A percentile compares a stretch with the other conserved stretches of the same genome.
phyloP scores from a whole-genome alignment of 75 land plant genomes.

The Cryptomeria japonica region DNA sequence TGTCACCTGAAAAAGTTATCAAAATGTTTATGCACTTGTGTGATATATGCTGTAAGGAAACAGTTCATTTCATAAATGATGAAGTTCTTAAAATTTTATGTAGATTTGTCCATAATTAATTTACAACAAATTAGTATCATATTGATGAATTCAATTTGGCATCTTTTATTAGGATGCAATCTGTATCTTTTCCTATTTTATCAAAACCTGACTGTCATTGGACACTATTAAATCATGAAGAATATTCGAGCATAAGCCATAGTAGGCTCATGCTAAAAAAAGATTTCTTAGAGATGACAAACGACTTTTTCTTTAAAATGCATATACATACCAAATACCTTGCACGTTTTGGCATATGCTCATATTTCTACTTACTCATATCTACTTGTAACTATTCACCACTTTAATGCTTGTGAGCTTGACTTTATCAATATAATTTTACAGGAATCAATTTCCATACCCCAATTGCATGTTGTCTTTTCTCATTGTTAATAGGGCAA shows the following conservation, averaged over 20 bases:
- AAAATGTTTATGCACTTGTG: not conserved
- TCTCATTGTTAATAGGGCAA: not conserved
- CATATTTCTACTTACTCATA: not conserved
- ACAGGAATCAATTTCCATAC: not conserved
- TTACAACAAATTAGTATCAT: not conserved
- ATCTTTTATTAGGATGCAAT: not conserved
- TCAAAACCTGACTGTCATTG: not conserved
- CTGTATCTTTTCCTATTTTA: not conserved
- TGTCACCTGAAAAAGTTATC: constrained; percentile 56
- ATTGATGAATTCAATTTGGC: not conserved
- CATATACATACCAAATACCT: not conserved
- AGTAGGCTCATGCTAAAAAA: not conserved
- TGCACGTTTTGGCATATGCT: not conserved
- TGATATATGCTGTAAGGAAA: not conserved
- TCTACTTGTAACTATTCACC: not conserved
- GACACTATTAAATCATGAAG: not conserved
- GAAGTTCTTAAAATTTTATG: not conserved
- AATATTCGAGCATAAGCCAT: not conserved
- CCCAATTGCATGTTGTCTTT: not conserved
- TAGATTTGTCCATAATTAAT: not conserved
- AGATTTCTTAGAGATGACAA: not conserved
- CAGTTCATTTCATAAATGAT: not conserved
- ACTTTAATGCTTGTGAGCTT: not conserved
- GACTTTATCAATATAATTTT: not conserved
- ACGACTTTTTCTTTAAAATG: not conserved